phyloP scores from a whole-genome alignment of 2,329 filamentous ascomycete species.

The Penicillium sclerotigenum region DNA sequence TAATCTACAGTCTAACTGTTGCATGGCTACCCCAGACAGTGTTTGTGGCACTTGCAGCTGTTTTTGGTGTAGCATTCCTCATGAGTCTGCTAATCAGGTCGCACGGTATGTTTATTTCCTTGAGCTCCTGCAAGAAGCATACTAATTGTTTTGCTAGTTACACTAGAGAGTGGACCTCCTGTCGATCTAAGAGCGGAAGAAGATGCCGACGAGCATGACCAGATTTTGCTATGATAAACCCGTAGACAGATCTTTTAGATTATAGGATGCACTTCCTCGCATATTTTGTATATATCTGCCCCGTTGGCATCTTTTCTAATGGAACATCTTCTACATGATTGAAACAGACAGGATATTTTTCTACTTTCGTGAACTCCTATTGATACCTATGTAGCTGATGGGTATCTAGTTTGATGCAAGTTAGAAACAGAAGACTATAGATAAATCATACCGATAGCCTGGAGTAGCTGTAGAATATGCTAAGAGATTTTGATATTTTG shows the following conservation, averaged over 20 bases:
- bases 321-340: not conserved
- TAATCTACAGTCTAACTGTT: slow-evolving; percentile 80
- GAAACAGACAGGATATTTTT: not conserved
- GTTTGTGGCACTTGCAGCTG: slow-evolving; percentile 67
- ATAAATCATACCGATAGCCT: not conserved
- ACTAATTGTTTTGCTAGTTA: slow-evolving; percentile 19
- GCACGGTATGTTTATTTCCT: slow-evolving; percentile 58
- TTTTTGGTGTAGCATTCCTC: slow-evolving; percentile 65
- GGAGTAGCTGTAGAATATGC: not conserved
- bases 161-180: slow-evolving; percentile 12
- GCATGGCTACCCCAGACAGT: slow-evolving; percentile 74
- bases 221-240: slow-evolving; percentile 7
- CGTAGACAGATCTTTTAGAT: not conserved
- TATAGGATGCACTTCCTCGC: slow-evolving; percentile 3
- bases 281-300: not conserved
- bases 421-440: not conserved
- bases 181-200: slow-evolving; percentile 17
- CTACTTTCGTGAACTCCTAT: no score
- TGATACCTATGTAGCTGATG: not conserved
- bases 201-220: slow-evolving; percentile 19
- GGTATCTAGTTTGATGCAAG: not conserved
- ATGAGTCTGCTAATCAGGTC: slow-evolving; percentile 70
- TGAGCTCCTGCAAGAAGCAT: not conserved
- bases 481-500: no score
- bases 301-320: not conserved